Evolutionary conservation across 352 stramenopile species (phyloP), one percentile per base, ranked within the genome.

Genomic region (Plasmopara muralis): DNA sequence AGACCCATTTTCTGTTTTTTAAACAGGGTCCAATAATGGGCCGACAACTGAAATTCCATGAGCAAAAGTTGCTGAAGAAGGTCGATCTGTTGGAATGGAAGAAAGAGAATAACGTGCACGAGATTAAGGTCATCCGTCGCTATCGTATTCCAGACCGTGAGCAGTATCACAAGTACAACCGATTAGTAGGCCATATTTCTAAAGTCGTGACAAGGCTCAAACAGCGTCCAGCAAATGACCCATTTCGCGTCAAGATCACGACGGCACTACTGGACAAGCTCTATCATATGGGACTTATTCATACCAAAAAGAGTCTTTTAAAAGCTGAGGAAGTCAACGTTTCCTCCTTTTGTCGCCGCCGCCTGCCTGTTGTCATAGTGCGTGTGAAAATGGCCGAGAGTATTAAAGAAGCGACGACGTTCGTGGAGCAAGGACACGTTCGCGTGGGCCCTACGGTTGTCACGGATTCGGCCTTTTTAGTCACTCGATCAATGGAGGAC

Each of bases 51-150:
- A 97, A 97, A 60, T 89, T 95, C 60, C 94, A 98, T 69, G 94
- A 98, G 68, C 87, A 99, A 76, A 99, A 99, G 78, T 85, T 99
- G 30, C 78, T 99, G 7, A 97, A 97, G 53, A 99, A 99, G 68
- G 96, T 99, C 50, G 95, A 98, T 60, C 84, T 99, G 53, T 90
- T 99, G 57, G 90, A 98, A 58, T 99, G 96, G 96, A 98, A 98
- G 64, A 93, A 89, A 50, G 97, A 99, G 62, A 96, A 98, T 64
- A 99, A 98, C 64, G 74, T 99, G 48, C 91, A 96, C 45, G 96
- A 99, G 58, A 97, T 98, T 47, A 97, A 98, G 72, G 95, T 99
- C 30, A 93, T 98, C 50, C 87, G 91, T 15, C 86, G 94, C 46
- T 99, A 99, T 74, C 95, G 97, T 42, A 96, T 99, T 50, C 95